These are phyloP conservation scores for Quambalaria eucalypti DNA, from an alignment of 1,284 basidiomycete species.

Conservation along the genomic window DNA sequence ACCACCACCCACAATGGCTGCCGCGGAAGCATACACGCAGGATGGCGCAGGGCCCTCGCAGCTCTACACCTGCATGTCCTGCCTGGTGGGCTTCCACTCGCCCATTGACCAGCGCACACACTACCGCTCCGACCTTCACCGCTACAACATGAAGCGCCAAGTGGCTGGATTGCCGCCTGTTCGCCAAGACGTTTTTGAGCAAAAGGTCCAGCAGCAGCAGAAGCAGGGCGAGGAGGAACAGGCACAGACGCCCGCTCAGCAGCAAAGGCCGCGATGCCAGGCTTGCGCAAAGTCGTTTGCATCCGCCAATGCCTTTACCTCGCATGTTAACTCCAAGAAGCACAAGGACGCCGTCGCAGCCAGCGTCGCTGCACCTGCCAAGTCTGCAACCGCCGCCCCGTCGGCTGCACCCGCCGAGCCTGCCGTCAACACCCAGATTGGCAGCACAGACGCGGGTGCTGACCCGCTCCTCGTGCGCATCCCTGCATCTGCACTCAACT, in stretches of 20 bases:
- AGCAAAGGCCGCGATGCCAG: neutral
- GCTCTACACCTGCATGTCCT: slow-evolving; percentile 72
- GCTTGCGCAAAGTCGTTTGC: slow-evolving; percentile 71
- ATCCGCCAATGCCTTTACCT: slow-evolving; percentile 76
- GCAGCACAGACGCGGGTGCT: too few species aligned
- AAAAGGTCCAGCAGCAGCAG: slow-evolving; percentile 65
- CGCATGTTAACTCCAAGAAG: slow-evolving; percentile 80
- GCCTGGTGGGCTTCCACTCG: slow-evolving; percentile 75
- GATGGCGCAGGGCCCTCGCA: slow-evolving; percentile 7
- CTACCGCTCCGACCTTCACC: slow-evolving; percentile 87
- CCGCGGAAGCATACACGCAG: neutral
- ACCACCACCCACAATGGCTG: slow-evolving; percentile 13
- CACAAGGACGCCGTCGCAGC: slow-evolving; percentile 64
- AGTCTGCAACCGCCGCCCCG: neutral
- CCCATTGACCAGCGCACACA: slow-evolving; percentile 81
- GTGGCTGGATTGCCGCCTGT: slow-evolving; percentile 85
- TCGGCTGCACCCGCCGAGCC: too few species aligned
- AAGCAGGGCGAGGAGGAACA: slow-evolving; percentile 49
- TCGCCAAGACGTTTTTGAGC: slow-evolving; percentile 67
- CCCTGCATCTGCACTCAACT: neutral
- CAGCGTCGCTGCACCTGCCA: neutral
- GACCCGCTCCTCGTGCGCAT: neutral
- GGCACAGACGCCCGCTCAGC: neutral
- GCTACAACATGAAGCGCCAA: slow-evolving; percentile 96
- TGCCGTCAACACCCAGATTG: too few species aligned